Evolutionary conservation across 768 basidiomycete species (phyloP), one percentile per base, ranked within the genome.

Genomic region (Tylopilus felleus): DNA sequence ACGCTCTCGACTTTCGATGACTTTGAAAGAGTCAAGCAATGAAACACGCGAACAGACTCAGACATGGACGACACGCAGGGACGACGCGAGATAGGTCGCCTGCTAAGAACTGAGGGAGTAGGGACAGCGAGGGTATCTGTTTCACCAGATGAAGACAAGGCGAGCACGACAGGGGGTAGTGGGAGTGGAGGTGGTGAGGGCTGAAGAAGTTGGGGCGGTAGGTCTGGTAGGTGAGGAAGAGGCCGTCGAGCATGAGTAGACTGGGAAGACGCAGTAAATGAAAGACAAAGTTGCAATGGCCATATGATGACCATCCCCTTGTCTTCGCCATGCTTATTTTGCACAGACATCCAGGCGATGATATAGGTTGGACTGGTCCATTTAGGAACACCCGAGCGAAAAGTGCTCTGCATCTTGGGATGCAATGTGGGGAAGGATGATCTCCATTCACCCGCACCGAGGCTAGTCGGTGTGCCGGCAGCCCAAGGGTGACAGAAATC

Each of bases 311-410:
- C 74, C 28, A 88, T 72, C 1, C 89, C 89, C 60, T 90, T 90
- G 59, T 89, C 87, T 65, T 91, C 89, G 29, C 86, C 88, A 58
- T 86, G 88, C 57, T 80, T 84, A 61, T 88, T 88, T 67, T 89
- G 81, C 19, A 91, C 85, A 29, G 77, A 79, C 33, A 90, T 76
- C 84, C 85, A 91, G 4, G 80, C 86, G 49, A 91, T 82, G 42
- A 89, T 68, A 65, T 82, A 89, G 16, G 61, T 60, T 3, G 68
- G 67, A 40, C 38, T 52, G 36, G 53, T 48, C 43, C 51, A 49
- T 49, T 60, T 60, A 51, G 43, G 63, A 28, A 35, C 56, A 48
- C 62, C 60, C 35, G 54, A 43, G 53, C 49, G 63, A 52, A 57
- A 61, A 47, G 54, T 53, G 48, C 48, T 63, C 33, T 51, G 69